Percentiles rank a stretch among this genome's conserved stretches.
These are phyloP conservation scores for Cordyceps cicadae DNA, from an alignment of 2,329 filamentous ascomycete species.

Conservation along the genomic window DNA sequence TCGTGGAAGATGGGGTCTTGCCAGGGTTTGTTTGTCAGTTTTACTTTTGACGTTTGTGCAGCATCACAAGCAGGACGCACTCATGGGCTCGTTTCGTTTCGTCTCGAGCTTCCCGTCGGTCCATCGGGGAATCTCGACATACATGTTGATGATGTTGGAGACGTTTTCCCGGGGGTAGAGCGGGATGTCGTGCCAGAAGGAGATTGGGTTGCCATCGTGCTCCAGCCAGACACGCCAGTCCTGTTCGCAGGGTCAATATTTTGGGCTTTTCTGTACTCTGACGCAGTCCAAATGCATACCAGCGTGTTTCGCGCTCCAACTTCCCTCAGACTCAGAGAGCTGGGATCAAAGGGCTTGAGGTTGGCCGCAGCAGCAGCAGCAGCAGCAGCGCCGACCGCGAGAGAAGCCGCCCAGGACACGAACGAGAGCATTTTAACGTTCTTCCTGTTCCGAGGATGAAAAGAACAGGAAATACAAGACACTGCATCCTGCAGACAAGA, in stretches of 20 bases:
- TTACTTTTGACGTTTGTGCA: no score
- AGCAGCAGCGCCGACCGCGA: slow-evolving; percentile 11
- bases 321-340: slow-evolving; percentile 24
- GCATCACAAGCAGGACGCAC: slow-evolving; percentile 16
- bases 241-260: slow-evolving; percentile 15
- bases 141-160: slow-evolving; percentile 28
- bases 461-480: background rate
- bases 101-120: slow-evolving; percentile 33
- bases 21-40: background rate
- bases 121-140: slow-evolving; percentile 36
- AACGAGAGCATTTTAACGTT: background rate
- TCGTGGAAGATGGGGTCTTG: slow-evolving; percentile 35
- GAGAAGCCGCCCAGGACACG: slow-evolving; percentile 12
- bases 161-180: slow-evolving; percentile 28
- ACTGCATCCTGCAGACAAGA: background rate
- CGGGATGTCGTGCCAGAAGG: slow-evolving; percentile 35
- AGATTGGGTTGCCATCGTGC: slow-evolving; percentile 30
- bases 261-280: background rate
- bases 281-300: slow-evolving; percentile 15
- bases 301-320: slow-evolving; percentile 31
- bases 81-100: slow-evolving; percentile 30
- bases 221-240: slow-evolving; percentile 35
- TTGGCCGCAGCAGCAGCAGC: background rate
- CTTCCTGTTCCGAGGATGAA: background rate
- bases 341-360: slow-evolving; percentile 19